Evolutionary conservation across 2,329 filamentous ascomycete species (phyloP), one percentile per base, ranked within the genome.

Genomic region (Aspergillus tamarii): DNA sequence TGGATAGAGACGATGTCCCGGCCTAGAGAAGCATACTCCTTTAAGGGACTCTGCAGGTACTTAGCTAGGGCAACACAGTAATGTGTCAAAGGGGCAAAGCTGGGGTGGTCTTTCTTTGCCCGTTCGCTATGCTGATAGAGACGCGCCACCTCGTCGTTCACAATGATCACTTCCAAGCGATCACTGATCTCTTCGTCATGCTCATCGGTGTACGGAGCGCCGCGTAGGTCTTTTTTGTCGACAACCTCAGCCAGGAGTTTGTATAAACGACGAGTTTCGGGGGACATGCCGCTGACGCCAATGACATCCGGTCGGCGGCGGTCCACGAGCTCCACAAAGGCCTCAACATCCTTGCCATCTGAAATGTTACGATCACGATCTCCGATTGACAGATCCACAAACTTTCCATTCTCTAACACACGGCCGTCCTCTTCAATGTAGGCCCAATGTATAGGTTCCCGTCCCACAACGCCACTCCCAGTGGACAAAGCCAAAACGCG

Each of bases 61-160:
- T 91, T 90, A 23, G 92, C 94, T 45, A 99, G 82, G 32, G 89
- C 94, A 68, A 97, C 89, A 76, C 94, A 97, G 80, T 99, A 99
- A 71, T 93, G 88, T 1, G 91, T 92, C 58, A 97, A 83, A 8
- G 92, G 88, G 59, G 88, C 87, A 34, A 96, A 84, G 14, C 89
- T 89, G 7, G 95, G 93, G 74, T 97, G 92, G 67, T 98, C 94
- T 12, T 86, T 82, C 56, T 87, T 83, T 12, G 91, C 94, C 48
- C 94, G 88, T 16, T 89, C 87, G 75, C 93, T 97, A 72, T 93
- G 92, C 78, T 97, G 94, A 81, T 97, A 99, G 4, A 98, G 86
- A 52, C 95, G 89, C n/a, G 95, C 95, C 57, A 97, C 93, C 80
- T 99, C 95, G 72, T 99, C 95, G 71, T 98, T 97, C 66, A 97